Percentiles rank a stretch among this genome's conserved stretches.
Evolutionary conservation across 2,329 filamentous ascomycete species (phyloP).

Genomic region (Sclerotinia spermophila): DNA sequence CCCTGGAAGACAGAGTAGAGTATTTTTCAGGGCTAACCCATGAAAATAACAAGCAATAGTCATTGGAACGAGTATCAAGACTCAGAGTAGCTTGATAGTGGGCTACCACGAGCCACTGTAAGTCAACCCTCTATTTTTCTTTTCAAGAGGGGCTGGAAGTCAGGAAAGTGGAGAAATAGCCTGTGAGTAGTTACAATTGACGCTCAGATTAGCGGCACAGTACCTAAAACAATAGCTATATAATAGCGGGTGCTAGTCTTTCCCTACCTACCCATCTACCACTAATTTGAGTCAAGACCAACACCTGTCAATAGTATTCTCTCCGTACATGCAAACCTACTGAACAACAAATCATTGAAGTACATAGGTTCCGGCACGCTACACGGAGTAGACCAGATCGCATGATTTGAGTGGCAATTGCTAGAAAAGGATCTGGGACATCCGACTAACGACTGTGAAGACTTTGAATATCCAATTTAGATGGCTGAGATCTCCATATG

Average conservation of each 20-base stretch:
- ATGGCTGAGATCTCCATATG: constrained; percentile 4
- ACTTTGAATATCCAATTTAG: background rate
- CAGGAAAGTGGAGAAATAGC: constrained; percentile 11
- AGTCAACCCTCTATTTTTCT: background rate
- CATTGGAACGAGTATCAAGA: background rate
- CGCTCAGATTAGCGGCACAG: background rate
- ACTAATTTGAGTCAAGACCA: constrained; percentile 10
- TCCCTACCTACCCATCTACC: background rate
- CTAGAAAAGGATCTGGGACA: background rate
- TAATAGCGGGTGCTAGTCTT: constrained; percentile 12
- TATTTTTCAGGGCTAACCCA: constrained; percentile 11
- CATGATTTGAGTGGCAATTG: constrained; percentile 12
- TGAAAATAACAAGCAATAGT: constrained; percentile 7
- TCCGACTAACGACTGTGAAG: background rate
- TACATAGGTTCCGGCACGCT: background rate
- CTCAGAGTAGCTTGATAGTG: constrained; percentile 5
- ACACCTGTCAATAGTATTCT: background rate
- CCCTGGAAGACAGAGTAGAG: constrained; percentile 12
- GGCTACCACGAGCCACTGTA: background rate
- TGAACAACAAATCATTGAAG: constrained; percentile 11
- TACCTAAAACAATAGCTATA: background rate
- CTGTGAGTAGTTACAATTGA: constrained; percentile 2
- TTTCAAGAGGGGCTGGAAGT: constrained; percentile 7
- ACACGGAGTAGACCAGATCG: constrained; percentile 7
- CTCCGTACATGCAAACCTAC: constrained; percentile 2